Evolutionary conservation across 345 rosid species (phyloP), one percentile per base, ranked within the genome.

Genomic region (Lumnitzera littorea): DNA sequence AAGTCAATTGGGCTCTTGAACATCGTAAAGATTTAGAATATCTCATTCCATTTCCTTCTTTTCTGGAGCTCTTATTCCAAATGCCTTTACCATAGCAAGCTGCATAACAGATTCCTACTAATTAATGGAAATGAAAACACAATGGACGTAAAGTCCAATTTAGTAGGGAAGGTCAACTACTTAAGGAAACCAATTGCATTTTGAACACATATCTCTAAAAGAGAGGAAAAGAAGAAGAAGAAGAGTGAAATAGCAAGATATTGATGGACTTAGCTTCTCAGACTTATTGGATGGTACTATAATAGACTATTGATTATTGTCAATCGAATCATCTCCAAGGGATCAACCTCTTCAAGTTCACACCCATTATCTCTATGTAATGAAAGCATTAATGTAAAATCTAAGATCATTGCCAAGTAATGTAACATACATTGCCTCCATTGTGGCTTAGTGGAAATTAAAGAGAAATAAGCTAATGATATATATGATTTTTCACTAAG

Each of bases 21-120:
- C 20, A 20, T 20, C 20, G 20, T 20, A 20, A 20, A 20, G 20
- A 20, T 20, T 20, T 20, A 20, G 20, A 20, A 20, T 20, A 20
- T 20, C 20, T 20, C 20, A 46, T 53, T 53, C 64, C 12, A 20
- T 58, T 52, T 87, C 99, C 95, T 94, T 89, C 68, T 83, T 86
- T 78, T 72, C 80, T 4, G 97, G 97, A 72, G 87, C 96, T 76
- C 78, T 80, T 72, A 90, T 74, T 76, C 99, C 96, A 76, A 94
- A 94, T 46, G 87, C 89, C 74, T 84, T 96, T n/a, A 97, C 99
- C 91, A 94, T 75, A 15, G 99, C 99, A 73, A 94, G 96, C 68
- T 72, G 82, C 66, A 69, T 79, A 49, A 97, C 89, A 46, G 96
- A 89, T 82, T 94, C 99, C 99, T 89, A 60, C 27, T 51, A 63